A percentile compares a stretch with the other conserved stretches of the same genome.
Evolutionary conservation across 768 basidiomycete species (phyloP).

Genomic region (Mycena epipterygia): DNA sequence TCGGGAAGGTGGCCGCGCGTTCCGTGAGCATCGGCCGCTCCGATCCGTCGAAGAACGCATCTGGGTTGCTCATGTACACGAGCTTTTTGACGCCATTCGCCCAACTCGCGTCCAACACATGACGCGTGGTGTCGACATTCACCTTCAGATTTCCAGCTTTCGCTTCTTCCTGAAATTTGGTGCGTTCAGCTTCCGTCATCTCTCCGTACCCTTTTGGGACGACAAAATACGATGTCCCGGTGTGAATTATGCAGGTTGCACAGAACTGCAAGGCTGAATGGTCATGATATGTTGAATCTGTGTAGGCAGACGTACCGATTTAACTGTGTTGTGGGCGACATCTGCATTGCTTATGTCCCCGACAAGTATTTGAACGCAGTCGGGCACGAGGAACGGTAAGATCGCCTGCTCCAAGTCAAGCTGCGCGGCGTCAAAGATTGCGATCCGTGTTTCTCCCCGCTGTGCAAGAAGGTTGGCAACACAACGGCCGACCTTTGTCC

Average conservation of each 20-base stretch:
- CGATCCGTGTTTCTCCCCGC: background rate
- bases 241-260: background rate
- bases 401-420: background rate
- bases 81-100: constrained; percentile 5
- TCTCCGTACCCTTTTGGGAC: no score
- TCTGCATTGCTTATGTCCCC: background rate
- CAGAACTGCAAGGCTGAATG: background rate
- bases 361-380: background rate
- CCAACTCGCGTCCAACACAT: background rate
- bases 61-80: constrained; percentile 14
- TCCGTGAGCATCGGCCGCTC: constrained; percentile 22
- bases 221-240: background rate
- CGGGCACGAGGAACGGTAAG: background rate
- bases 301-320: background rate
- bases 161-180: background rate
- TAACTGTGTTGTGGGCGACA: background rate
- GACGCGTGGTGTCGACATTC: background rate
- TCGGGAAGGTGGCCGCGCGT: background rate
- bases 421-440: background rate
- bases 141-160: background rate
- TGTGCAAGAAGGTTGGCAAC: background rate
- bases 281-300: background rate
- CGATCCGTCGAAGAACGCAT: constrained; percentile 11
- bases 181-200: no score
- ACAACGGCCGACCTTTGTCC: background rate